Conservation (phyloP, 2,329 filamentous ascomycete species). For the Xylaria hypoxylon region DNA sequence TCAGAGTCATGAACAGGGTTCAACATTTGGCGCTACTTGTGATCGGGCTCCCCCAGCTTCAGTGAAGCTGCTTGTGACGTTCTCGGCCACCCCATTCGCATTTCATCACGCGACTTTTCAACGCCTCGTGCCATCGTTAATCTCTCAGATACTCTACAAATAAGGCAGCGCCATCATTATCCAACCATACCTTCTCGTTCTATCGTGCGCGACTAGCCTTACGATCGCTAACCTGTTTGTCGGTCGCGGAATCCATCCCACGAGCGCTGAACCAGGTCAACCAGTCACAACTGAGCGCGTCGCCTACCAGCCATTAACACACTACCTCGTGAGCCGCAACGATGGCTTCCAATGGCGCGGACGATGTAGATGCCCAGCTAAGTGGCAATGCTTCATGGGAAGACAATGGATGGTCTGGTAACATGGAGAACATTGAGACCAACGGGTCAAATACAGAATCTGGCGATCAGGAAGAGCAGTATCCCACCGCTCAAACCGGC, state of each 20-base stretch:
- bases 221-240: background rate
- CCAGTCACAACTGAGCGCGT: constrained; percentile 18
- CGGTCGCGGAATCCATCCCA: constrained; percentile 13
- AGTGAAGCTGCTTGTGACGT: constrained; percentile 35
- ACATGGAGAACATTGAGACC: constrained; percentile 67
- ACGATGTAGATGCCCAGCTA: constrained; percentile 42
- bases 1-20: constrained; percentile 30
- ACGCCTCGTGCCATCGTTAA: constrained; percentile 6
- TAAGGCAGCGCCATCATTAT: background rate
- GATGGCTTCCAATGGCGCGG: constrained; percentile 48
- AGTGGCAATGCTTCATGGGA: constrained; percentile 55
- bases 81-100: constrained; percentile 1
- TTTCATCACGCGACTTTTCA: constrained; percentile 19
- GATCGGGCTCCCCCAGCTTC: constrained; percentile 35
- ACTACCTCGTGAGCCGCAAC: background rate
- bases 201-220: constrained; percentile 6
- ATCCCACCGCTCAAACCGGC: constrained; percentile 57
- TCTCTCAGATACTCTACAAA: background rate
- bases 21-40: constrained; percentile 25
- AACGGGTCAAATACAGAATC: constrained; percentile 65
- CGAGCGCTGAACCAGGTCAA: constrained; percentile 6
- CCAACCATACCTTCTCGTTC: background rate
- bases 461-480: constrained; percentile 67
- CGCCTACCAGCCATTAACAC: constrained; percentile 1
- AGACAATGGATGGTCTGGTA: constrained; percentile 64